Conservation (phyloP, 768 basidiomycete genomes). For the Phlegmacium glaucopus region DNA sequence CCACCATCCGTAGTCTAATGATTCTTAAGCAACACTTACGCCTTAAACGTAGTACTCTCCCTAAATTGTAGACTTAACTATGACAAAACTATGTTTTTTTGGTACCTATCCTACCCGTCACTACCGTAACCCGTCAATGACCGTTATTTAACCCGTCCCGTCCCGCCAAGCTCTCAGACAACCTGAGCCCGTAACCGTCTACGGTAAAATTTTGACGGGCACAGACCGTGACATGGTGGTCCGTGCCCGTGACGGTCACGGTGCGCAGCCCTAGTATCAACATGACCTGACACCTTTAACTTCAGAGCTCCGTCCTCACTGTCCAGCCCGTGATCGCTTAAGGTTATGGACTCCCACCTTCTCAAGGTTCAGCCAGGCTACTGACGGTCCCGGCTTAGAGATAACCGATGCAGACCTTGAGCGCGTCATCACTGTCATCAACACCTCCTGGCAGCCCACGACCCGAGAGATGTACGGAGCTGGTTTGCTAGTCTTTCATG, state of each 20-base stretch:
- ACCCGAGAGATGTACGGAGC: conserved; percentile 2
- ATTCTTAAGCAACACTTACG: too few species aligned
- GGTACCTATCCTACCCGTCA: too few species aligned
- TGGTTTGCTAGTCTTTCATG: conserved; percentile 3
- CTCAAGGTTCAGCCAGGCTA: background rate
- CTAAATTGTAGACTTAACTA: too few species aligned
- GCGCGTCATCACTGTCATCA: conserved; percentile 18
- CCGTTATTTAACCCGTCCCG: too few species aligned
- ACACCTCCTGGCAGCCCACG: conserved; percentile 7
- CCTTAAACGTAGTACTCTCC: too few species aligned
- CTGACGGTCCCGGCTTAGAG: too few species aligned
- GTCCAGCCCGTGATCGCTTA: conserved; percentile 19
- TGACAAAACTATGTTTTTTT: too few species aligned
- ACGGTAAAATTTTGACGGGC: conserved; percentile 34
- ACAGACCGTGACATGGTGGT: background rate
- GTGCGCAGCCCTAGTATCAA: too few species aligned
- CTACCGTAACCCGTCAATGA: too few species aligned
- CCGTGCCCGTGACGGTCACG: too few species aligned
- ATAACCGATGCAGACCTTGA: background rate
- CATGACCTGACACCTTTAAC: conserved; percentile 8
- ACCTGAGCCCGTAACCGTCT: conserved; percentile 39
- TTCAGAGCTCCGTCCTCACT: conserved; percentile 21
- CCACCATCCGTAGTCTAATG: too few species aligned
- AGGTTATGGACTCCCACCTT: background rate
- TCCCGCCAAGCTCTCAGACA: too few species aligned